A percentile compares a stretch with the other conserved stretches of the same genome.
Evolutionary conservation across 805 yeast genomes (phyloP).

Genomic region (Ogataea pignaliae): DNA sequence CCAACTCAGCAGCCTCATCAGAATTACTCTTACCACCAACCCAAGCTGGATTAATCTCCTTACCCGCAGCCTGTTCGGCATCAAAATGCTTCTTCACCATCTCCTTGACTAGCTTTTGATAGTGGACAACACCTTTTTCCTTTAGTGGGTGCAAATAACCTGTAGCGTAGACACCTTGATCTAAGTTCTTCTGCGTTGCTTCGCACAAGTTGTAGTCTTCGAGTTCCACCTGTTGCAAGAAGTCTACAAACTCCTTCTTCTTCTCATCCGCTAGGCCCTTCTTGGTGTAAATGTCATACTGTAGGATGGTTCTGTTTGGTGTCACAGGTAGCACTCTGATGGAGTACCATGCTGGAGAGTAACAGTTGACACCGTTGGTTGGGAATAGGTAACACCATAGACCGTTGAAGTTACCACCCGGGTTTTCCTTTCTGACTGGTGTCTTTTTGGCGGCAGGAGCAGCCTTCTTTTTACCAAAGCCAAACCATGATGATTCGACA

Average conservation of each 20-base stretch:
- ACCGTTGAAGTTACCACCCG: conserved; percentile 60
- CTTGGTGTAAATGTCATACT: conserved; percentile 58
- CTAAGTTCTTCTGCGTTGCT: conserved; percentile 55
- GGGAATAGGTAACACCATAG: conserved; percentile 62
- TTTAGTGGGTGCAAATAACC: conserved; percentile 57
- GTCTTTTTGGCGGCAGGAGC: conserved; percentile 11
- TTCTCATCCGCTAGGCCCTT: conserved; percentile 49
- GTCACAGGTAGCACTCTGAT: conserved; percentile 54
- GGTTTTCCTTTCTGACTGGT: conserved; percentile 36
- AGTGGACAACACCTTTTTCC: conserved; percentile 55
- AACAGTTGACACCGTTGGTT: conserved; percentile 57
- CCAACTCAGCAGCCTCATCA: conserved; percentile 45
- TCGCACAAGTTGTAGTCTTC: conserved; percentile 60
- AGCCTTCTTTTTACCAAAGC: conserved; percentile 38
- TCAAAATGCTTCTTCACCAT: conserved; percentile 54
- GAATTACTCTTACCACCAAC: conserved; percentile 36
- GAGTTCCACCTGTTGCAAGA: conserved; percentile 56
- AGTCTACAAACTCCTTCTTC: conserved; percentile 59
- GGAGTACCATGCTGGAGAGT: conserved; percentile 64
- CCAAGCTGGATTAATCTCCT: conserved; percentile 47
- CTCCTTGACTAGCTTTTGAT: conserved; percentile 50
- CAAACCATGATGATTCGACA: conserved; percentile 47
- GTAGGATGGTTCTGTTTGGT: conserved; percentile 51
- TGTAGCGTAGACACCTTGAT: conserved; percentile 54
- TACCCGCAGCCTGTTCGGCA: conserved; percentile 41